These are phyloP conservation scores for Ceratocystis destructans DNA, from an alignment of 2,329 filamentous ascomycete species.

Conservation along the genomic window DNA sequence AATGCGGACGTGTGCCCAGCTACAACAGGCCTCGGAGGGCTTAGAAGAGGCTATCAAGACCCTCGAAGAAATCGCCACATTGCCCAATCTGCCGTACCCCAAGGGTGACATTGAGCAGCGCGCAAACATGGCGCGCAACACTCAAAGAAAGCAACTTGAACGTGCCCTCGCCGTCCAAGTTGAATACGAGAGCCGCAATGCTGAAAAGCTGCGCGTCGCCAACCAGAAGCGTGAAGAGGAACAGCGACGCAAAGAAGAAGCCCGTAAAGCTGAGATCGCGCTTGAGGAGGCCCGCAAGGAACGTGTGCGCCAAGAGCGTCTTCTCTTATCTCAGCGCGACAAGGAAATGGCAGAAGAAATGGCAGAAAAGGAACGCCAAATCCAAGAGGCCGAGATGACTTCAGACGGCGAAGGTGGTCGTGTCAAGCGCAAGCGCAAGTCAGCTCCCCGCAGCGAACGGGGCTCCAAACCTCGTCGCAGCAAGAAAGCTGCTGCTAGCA, in stretches of 20 bases:
- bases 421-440: constrained; percentile 62
- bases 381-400: constrained; percentile 64
- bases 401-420: constrained; percentile 69
- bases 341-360: constrained; percentile 57
- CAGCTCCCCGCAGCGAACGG: constrained; percentile 33
- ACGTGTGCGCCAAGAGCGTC: constrained; percentile 75
- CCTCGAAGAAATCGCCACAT: constrained; percentile 48
- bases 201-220: constrained; percentile 70
- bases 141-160: constrained; percentile 82
- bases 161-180: constrained; percentile 70
- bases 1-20: constrained; percentile 63
- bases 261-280: constrained; percentile 52
- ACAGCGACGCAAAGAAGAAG: constrained; percentile 62
- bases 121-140: constrained; percentile 94
- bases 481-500: constrained; percentile 47
- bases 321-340: constrained; percentile 64
- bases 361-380: constrained; percentile 52
- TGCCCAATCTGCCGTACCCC: constrained; percentile 68
- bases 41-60: constrained; percentile 74
- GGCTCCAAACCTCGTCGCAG: constrained; percentile 25
- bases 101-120: constrained; percentile 83
- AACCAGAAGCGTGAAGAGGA: constrained; percentile 69
- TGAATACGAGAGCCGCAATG: constrained; percentile 88
- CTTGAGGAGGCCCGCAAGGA: constrained; percentile 60
- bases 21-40: constrained; percentile 65